These are phyloP conservation scores for Fusarium pseudoanthophilum DNA, from an alignment of 2,329 filamentous ascomycete species.

Conservation along the genomic window DNA sequence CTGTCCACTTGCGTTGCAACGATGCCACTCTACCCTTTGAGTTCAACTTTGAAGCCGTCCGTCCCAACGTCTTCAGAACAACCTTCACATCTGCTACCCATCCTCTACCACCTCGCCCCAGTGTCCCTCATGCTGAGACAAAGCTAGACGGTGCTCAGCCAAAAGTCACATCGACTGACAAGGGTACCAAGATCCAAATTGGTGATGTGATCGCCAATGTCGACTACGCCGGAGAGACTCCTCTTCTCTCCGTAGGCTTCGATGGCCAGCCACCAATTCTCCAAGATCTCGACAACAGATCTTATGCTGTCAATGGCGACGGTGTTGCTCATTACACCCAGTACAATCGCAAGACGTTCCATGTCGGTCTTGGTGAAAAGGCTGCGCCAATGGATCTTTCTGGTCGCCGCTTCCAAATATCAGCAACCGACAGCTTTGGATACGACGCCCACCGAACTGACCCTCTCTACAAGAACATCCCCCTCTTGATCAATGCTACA, in stretches of 20 bases:
- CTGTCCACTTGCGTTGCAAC: conserved; percentile 36
- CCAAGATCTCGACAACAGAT: conserved; percentile 71
- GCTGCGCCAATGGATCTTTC: conserved; percentile 78
- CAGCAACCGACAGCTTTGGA: conserved; percentile 77
- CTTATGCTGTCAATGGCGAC: conserved; percentile 70
- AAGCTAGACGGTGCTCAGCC: conserved; percentile 48
- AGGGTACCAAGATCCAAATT: conserved; percentile 56
- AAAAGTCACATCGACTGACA: conserved; percentile 46
- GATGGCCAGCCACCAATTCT: conserved; percentile 64
- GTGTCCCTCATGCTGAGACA: conserved; percentile 57
- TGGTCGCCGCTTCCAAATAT: conserved; percentile 72
- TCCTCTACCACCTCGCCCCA: conserved; percentile 73
- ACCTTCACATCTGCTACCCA: conserved; percentile 72
- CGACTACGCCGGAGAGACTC: conserved; percentile 65
- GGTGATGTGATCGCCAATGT: conserved; percentile 64
- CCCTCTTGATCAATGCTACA: conserved; percentile 75
- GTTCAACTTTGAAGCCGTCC: conserved; percentile 72
- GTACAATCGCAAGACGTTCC: conserved; percentile 70
- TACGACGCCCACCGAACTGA: conserved; percentile 78
- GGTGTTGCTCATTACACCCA: conserved; percentile 73
- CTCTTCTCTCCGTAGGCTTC: conserved; percentile 66
- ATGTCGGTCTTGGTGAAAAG: conserved; percentile 79
- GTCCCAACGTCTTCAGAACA: conserved; percentile 73
- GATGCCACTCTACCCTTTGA: conserved; percentile 54
- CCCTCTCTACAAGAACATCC: conserved; percentile 80